These are phyloP conservation scores for Colletotrichum tanaceti DNA, from an alignment of 2,329 filamentous ascomycete species.

Conservation along the genomic window DNA sequence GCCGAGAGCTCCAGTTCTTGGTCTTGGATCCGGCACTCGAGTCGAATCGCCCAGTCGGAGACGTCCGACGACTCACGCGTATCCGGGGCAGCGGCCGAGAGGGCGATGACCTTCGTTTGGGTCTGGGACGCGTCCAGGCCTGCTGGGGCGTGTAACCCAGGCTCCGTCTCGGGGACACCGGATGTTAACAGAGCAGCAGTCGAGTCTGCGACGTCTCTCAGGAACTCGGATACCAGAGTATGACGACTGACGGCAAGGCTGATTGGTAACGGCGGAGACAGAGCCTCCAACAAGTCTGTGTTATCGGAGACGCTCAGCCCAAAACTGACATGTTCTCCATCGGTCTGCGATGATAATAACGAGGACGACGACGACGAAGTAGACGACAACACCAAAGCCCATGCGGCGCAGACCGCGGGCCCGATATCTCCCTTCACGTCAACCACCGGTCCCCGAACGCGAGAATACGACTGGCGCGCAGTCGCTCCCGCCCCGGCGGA, in stretches of 20 bases:
- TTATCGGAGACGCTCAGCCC: neutral
- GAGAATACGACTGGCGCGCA: neutral
- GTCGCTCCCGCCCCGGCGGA: neutral
- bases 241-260: neutral
- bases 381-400: conserved; percentile 19
- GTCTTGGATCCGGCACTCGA: neutral
- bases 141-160: no score
- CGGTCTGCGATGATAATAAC: neutral
- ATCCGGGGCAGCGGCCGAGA: neutral
- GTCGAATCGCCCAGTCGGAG: neutral
- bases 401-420: conserved; percentile 9
- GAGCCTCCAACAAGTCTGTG: neutral
- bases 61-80: no score
- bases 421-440: neutral
- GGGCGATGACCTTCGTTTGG: neutral
- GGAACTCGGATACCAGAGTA: neutral
- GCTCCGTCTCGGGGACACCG: neutral
- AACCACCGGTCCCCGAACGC: conserved; percentile 8
- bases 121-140: neutral
- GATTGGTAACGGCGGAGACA: neutral
- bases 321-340: neutral
- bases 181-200: accelerated
- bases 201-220: neutral
- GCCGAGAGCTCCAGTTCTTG: neutral
- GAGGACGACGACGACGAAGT: no score